Percentiles rank a stretch among this genome's conserved stretches.
Conservation (phyloP, 495 filamentous ascomycete species). For the Cetradonia linearis region DNA sequence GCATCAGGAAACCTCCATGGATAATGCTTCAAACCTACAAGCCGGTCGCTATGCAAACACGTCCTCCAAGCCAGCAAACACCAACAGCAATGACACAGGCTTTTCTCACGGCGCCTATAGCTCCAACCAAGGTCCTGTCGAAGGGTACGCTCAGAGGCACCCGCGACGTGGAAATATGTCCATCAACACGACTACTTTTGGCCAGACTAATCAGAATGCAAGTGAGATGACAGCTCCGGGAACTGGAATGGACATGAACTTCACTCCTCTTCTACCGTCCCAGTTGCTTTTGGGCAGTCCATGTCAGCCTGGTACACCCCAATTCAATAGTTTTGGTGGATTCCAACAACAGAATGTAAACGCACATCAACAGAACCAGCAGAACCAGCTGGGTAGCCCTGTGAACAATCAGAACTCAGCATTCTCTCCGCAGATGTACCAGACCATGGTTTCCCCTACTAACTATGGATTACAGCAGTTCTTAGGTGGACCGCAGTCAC, state of each 20-base stretch:
- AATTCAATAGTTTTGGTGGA: constrained; percentile 72
- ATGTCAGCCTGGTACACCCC: constrained; percentile 89
- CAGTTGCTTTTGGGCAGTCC: constrained; percentile 91
- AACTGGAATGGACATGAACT: constrained; percentile 93
- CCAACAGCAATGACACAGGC: constrained; percentile 63
- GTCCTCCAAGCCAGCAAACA: constrained; percentile 55
- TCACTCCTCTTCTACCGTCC: constrained; percentile 88
- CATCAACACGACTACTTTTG: constrained; percentile 67
- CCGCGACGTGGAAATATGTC: constrained; percentile 75
- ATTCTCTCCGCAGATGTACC: constrained; percentile 65
- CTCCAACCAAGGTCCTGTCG: constrained; percentile 57
- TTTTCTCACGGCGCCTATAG: constrained; percentile 87
- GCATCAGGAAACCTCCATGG: constrained; percentile 45
- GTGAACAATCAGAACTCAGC: constrained; percentile 54
- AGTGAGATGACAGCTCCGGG: constrained; percentile 79
- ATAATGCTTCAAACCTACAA: constrained; percentile 35
- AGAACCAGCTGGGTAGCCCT: constrained; percentile 46
- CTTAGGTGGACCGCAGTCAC: constrained; percentile 76
- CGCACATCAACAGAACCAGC: constrained; percentile 46
- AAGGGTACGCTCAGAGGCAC: constrained; percentile 73
- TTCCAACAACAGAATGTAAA: constrained; percentile 62
- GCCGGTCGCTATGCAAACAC: constrained; percentile 50
- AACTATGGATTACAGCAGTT: constrained; percentile 59
- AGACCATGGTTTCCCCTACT: constrained; percentile 66
- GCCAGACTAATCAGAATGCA: constrained; percentile 44